Conservation (phyloP, 176 grass and related monocot genomes). For the Eremochloa ophiuroides region DNA sequence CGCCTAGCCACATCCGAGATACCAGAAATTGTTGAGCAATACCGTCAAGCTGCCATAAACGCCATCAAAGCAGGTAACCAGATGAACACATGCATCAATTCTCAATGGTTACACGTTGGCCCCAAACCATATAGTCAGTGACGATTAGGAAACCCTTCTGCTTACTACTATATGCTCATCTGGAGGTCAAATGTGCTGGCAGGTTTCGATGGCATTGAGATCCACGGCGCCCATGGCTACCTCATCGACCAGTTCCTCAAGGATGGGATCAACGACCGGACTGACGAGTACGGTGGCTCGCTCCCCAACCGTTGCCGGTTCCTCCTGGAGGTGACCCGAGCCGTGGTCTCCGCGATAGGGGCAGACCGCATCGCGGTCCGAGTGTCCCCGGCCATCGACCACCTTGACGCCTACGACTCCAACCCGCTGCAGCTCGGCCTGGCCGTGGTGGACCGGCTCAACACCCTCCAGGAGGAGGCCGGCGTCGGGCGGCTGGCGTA, state of each 20-base stretch:
- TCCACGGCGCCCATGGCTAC: constrained; percentile 90
- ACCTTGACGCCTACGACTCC: constrained; percentile 82
- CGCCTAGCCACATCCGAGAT: constrained; percentile 55
- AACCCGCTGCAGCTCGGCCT: constrained; percentile 67
- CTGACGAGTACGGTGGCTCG: constrained; percentile 74
- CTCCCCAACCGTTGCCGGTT: constrained; percentile 74
- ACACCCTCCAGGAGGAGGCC: constrained; percentile 54
- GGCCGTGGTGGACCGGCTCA: constrained; percentile 57
- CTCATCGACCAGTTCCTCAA: constrained; percentile 96
- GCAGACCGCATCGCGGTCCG: constrained; percentile 61
- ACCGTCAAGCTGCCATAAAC: constrained; percentile 63
- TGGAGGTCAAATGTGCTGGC: background rate
- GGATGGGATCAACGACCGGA: constrained; percentile 85
- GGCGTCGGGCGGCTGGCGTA: constrained; percentile 77
- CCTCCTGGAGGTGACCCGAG: constrained; percentile 65
- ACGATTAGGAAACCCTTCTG: background rate
- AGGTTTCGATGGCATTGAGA: constrained; percentile 97
- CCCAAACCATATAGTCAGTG: background rate
- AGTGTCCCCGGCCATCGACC: constrained; percentile 89
- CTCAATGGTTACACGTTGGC: background rate
- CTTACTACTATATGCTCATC: constrained; percentile 3
- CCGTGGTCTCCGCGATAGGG: constrained; percentile 54
- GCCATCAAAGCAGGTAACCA: constrained; percentile 78
- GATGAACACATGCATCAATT: background rate
- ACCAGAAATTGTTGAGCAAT: constrained; percentile 72